phyloP scores from a whole-genome alignment of 2,329 filamentous ascomycete genomes.

The Ophiostoma himal-ulmi region DNA sequence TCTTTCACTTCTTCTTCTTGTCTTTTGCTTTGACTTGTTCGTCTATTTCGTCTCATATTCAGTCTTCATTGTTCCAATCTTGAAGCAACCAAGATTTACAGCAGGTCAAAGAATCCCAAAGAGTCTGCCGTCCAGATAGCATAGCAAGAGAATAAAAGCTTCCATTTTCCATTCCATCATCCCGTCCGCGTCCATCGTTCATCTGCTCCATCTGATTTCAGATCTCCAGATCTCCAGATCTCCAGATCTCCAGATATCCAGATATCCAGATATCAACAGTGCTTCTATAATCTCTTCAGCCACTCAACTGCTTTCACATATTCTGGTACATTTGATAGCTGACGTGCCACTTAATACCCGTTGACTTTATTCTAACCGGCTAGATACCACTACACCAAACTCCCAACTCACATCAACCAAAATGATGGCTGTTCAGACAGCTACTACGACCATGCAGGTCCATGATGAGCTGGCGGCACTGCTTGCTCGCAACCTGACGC shows the following conservation, averaged over 20 bases:
- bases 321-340: not conserved
- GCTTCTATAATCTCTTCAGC: not conserved
- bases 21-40: not conserved
- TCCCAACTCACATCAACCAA: not conserved
- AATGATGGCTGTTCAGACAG: slow-evolving; percentile 25
- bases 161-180: slow-evolving; percentile 14
- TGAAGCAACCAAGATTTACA: not conserved
- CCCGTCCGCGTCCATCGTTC: not conserved
- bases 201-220: not conserved
- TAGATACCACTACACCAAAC: not conserved
- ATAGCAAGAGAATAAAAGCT: slow-evolving; percentile 26
- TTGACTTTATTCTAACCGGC: slow-evolving; percentile 5
- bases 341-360: not conserved
- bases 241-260: slow-evolving; percentile 16
- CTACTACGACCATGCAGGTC: slow-evolving; percentile 46
- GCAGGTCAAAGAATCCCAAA: not conserved
- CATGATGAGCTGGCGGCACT: slow-evolving; percentile 78
- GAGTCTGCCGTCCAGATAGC: slow-evolving; percentile 18
- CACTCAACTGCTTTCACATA: not conserved
- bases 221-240: not conserved
- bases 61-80: not conserved
- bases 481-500: slow-evolving; percentile 69
- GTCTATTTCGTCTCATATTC: not conserved
- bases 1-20: not conserved
- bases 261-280: slow-evolving; percentile 13